Conservation (phyloP, 202 grass and related monocot genomes). For the Carex sylvatica region DNA sequence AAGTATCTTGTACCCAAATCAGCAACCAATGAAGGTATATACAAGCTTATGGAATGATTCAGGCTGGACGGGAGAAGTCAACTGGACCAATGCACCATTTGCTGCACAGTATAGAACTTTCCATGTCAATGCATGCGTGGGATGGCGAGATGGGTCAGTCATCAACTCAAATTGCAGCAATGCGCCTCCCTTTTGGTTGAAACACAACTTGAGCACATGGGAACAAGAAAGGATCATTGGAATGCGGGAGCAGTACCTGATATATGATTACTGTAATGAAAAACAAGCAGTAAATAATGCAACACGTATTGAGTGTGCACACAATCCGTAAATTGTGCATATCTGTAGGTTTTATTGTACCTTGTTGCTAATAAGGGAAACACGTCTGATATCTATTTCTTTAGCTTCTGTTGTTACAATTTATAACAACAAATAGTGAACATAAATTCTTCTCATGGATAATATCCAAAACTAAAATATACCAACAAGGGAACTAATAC, state of each 20-base stretch:
- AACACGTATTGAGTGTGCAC: slow-evolving; percentile 21
- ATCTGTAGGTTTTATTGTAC: neutral
- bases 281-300: slow-evolving; percentile 8
- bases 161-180: neutral
- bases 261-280: slow-evolving; percentile 32
- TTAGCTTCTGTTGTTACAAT: neutral
- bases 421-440: neutral
- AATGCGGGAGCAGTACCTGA: slow-evolving; percentile 23
- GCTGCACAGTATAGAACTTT: slow-evolving; percentile 2
- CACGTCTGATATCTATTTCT: neutral
- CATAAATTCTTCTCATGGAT: neutral
- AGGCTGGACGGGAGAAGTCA: slow-evolving; percentile 21
- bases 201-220: neutral
- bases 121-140: slow-evolving; percentile 1
- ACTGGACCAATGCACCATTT: slow-evolving; percentile 34
- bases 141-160: neutral
- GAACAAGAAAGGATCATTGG: slow-evolving; percentile 19
- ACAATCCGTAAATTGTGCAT: slow-evolving; percentile 6
- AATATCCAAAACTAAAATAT: neutral
- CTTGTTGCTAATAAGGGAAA: neutral
- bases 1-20: slow-evolving; percentile 1
- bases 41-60: slow-evolving; percentile 25
- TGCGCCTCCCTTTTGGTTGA: slow-evolving; percentile 4
- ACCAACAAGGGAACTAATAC: neutral
- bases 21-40: slow-evolving; percentile 26